Evolutionary conservation across 1,284 basidiomycete species (phyloP).

Genomic region (Athelia sp.): DNA sequence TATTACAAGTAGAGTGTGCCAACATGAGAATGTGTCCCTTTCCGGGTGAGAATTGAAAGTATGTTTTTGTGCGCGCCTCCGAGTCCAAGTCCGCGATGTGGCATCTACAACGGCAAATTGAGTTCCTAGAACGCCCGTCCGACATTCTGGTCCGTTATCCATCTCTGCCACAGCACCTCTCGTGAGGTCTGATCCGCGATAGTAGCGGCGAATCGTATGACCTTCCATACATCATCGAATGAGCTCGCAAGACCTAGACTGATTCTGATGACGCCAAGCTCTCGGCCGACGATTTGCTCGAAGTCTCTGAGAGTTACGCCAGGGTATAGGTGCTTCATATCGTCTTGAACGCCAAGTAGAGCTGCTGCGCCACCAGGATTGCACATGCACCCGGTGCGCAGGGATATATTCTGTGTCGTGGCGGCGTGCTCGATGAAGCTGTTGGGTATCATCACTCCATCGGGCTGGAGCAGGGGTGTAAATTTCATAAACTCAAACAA

Average conservation of each 20-base stretch:
- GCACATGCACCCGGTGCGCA: slow-evolving; percentile 82
- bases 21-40: too few species aligned
- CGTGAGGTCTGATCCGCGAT: slow-evolving; percentile 41
- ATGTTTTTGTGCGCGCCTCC: too few species aligned
- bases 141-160: slow-evolving; percentile 20
- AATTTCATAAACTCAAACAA: slow-evolving; percentile 1
- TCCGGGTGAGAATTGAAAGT: too few species aligned
- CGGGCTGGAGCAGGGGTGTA: slow-evolving; percentile 35
- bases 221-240: slow-evolving; percentile 68
- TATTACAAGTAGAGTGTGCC: too few species aligned
- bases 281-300: slow-evolving; percentile 54
- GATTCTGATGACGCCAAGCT: slow-evolving; percentile 70
- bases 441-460: slow-evolving; percentile 61
- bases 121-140: neutral
- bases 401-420: slow-evolving; percentile 56
- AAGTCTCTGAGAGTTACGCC: slow-evolving; percentile 60
- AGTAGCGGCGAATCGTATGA: slow-evolving; percentile 51
- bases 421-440: slow-evolving; percentile 69
- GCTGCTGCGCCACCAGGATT: slow-evolving; percentile 77
- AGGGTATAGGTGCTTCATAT: slow-evolving; percentile 58
- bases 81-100: too few species aligned
- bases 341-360: slow-evolving; percentile 58
- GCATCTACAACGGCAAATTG: too few species aligned
- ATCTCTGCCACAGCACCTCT: slow-evolving; percentile 39
- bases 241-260: slow-evolving; percentile 73